A percentile compares a stretch with the other conserved stretches of the same genome.
Evolutionary conservation across 331 rosid species (phyloP).

Genomic region (Stylosanthes scabra): DNA sequence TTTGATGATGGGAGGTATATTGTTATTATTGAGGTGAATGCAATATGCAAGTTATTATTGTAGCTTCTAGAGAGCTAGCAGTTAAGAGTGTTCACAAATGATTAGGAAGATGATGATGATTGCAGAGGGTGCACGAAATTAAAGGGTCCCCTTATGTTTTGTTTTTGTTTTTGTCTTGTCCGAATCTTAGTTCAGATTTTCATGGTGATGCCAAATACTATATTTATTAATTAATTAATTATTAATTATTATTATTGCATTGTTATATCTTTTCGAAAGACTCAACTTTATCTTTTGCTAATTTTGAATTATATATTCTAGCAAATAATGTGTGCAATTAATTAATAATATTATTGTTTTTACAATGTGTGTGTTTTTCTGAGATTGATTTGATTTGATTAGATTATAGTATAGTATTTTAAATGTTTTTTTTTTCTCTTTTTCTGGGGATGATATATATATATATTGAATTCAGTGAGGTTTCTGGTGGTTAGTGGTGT

Average conservation of each 20-base stretch:
- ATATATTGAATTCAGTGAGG: slow-evolving; percentile 44
- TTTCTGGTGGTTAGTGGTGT: slow-evolving; percentile 70
- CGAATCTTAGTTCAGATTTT: slow-evolving; percentile 64
- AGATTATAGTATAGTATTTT: slow-evolving; percentile 36
- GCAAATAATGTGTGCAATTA: slow-evolving; percentile 5
- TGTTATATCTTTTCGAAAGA: slow-evolving; percentile 44
- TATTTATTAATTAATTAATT: background rate
- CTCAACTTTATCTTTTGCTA: slow-evolving; percentile 42
- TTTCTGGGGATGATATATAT: slow-evolving; percentile 38
- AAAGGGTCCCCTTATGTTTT: slow-evolving; percentile 42
- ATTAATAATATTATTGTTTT: background rate
- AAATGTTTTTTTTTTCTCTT: background rate
- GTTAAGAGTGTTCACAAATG: slow-evolving; percentile 44
- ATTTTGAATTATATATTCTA: background rate
- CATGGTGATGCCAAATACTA: slow-evolving; percentile 25
- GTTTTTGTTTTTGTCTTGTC: slow-evolving; percentile 42
- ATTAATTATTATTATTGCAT: background rate
- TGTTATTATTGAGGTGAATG: too few species aligned
- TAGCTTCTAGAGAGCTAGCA: slow-evolving; percentile 37
- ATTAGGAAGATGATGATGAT: slow-evolving; percentile 40
- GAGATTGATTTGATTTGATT: slow-evolving; percentile 22
- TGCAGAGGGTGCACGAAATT: slow-evolving; percentile 49
- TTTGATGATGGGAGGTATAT: too few species aligned
- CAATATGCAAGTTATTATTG: background rate
- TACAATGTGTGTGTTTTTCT: background rate